Conservation (phyloP, 1,284 basidiomycete species). For the Rhizoctonia solani region DNA sequence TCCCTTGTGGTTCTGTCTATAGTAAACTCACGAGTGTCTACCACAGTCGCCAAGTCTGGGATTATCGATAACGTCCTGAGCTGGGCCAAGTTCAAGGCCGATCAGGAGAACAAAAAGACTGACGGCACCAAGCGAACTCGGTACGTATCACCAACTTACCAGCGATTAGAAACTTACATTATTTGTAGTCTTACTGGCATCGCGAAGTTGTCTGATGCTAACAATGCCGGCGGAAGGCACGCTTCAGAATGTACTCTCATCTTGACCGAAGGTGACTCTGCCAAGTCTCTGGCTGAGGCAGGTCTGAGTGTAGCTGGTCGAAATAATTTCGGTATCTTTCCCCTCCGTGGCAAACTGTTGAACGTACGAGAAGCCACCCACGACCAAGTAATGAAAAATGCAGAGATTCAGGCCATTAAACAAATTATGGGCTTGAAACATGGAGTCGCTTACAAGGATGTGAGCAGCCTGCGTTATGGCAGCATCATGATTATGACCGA, state of each 20-base stretch:
- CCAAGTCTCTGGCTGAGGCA: conserved; percentile 94
- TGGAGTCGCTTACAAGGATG: conserved; percentile 82
- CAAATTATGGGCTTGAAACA: conserved; percentile 97
- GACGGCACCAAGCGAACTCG: conserved; percentile 93
- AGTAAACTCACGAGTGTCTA: background rate
- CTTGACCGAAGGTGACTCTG: conserved; percentile 98
- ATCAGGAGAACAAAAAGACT: conserved; percentile 94
- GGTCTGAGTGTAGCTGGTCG: conserved; percentile 94
- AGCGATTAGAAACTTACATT: background rate
- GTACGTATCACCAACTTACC: conserved; percentile 48
- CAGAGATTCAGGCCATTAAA: conserved; percentile 96
- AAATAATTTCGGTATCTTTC: conserved; percentile 97
- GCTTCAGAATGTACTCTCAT: conserved; percentile 92
- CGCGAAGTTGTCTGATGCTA: conserved; percentile 94
- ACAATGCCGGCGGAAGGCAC: conserved; percentile 90
- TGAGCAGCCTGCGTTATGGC: conserved; percentile 85
- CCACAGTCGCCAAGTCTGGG: conserved; percentile 81
- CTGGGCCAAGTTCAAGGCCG: conserved; percentile 97
- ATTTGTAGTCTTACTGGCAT: conserved; percentile 77
- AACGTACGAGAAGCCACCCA: conserved; percentile 98
- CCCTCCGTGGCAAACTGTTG: conserved; percentile 93
- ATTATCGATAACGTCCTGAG: conserved; percentile 93
- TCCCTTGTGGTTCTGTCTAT: conserved; percentile 1
- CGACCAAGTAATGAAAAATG: conserved; percentile 97
- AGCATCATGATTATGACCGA: conserved; percentile 99